These are phyloP conservation scores for Rubia balearica DNA, from an alignment of 305 asterid species.

Conservation along the genomic window DNA sequence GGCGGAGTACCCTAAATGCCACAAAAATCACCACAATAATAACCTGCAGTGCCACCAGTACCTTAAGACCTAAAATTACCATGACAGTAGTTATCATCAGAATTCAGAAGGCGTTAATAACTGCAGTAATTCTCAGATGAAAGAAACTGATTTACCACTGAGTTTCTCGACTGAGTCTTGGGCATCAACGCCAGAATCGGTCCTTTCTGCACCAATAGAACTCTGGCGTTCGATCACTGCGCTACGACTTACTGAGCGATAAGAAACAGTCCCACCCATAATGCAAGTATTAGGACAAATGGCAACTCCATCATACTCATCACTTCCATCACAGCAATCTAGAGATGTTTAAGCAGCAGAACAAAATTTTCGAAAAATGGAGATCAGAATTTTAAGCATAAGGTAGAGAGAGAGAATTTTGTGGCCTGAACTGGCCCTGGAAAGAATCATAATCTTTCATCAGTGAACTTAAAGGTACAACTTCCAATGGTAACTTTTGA, in stretches of 20 bases:
- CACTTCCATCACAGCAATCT: conserved; percentile 99
- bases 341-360: conserved; percentile 14
- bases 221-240: conserved; percentile 22
- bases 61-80: conserved; percentile 59
- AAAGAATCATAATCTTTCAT: neutral
- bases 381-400: conserved; percentile 4
- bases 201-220: conserved; percentile 32
- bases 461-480: neutral
- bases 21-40: conserved; percentile 35
- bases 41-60: conserved; percentile 49
- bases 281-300: conserved; percentile 69
- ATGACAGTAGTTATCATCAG: conserved; percentile 12
- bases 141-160: conserved; percentile 34
- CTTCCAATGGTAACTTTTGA: neutral
- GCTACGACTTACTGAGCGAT: conserved; percentile 34
- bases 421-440: neutral
- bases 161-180: conserved; percentile 46
- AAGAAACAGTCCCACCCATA: conserved; percentile 69
- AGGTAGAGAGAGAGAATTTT: neutral
- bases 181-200: conserved; percentile 27
- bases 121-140: conserved; percentile 2
- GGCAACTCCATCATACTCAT: conserved; percentile 67
- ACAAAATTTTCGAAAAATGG: conserved; percentile 11
- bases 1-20: conserved; percentile 30
- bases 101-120: neutral